Base-by-base conservation (phyloP, 805 yeast species). In the Candida nitratophila region DNA sequence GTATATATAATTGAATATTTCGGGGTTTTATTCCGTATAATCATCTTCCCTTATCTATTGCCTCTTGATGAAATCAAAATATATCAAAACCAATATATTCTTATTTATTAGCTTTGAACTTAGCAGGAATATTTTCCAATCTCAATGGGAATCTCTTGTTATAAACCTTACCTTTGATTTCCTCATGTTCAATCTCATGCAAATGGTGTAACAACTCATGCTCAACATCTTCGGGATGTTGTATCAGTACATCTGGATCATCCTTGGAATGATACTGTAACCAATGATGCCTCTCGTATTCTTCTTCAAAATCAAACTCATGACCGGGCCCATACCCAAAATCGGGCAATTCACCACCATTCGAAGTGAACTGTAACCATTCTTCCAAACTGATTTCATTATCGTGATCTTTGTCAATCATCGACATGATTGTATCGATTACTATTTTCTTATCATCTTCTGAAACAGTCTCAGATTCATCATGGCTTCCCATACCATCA, bases 201-300 rank as follows among this genome's bases (percentile, higher is more conserved):
- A 83, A 86, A 59, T 86, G 96, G 59, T 83, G 93, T 48, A 86
- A 70, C 44, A 86, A 66, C 58, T 89, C 97, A 61, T 89, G 86
- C 58, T 87, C 96, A 9, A 85, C 76, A 60, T 89, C 97, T 60
- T 89, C 97, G 50, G 82, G 83, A 60, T 89, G 97, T 42, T 86
- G 83, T 21, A 77, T 66, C 53, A 74, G 71, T 24, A 89, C 88
- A 43, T 86, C 89, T 1, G 96, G 96, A 60, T 89, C 97, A 44
- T 71, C 65, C 51, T 86, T 79, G 44, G 76, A 72, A 59, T 86
- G 93, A 57, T 73, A 82, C 64, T 88, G 70, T 47, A 81, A 76
- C 97, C 97, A 91, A 62, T 90, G 98, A 61, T 90, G 97, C 45
- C 86, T 81, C 61, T 91, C 96, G 58, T 87, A 87, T 60, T 87